A percentile compares a stretch with the other conserved stretches of the same genome.
Evolutionary conservation across 306 rosid species (phyloP).

Genomic region (Cicer judaicum): DNA sequence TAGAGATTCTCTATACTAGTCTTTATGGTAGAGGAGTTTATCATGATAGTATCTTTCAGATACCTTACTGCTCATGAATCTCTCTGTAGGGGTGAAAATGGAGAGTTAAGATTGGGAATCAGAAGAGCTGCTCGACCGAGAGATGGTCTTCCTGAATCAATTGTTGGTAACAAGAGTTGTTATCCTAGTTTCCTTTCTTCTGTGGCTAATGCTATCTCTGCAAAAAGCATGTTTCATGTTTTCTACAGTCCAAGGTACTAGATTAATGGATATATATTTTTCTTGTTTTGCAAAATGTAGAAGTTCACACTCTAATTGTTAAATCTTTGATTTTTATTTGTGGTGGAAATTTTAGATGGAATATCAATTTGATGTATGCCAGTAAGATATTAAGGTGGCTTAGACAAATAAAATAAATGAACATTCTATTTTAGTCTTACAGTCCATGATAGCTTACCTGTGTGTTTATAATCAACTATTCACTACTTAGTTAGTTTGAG

Average conservation of each 20-base stretch:
- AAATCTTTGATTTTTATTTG: slow-evolving; percentile 12
- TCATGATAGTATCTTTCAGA: not conserved
- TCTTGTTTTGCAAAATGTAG: slow-evolving; percentile 24
- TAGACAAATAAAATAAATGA: not conserved
- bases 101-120: slow-evolving; percentile 93
- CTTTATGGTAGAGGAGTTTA: slow-evolving; percentile 20
- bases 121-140: slow-evolving; percentile 88
- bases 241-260: slow-evolving; percentile 93
- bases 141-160: slow-evolving; percentile 85
- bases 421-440: not conserved
- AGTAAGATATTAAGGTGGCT: slow-evolving; percentile 15
- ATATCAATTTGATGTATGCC: slow-evolving; percentile 17
- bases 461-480: not conserved
- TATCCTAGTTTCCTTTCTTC: slow-evolving; percentile 67
- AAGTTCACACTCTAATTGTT: not conserved
- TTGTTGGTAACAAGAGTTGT: slow-evolving; percentile 71
- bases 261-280: slow-evolving; percentile 24
- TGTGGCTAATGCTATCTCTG: slow-evolving; percentile 82
- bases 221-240: slow-evolving; percentile 87
- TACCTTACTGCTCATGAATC: slow-evolving; percentile 35
- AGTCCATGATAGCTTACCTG: not conserved
- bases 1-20: not conserved
- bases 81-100: slow-evolving; percentile 84
- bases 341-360: slow-evolving; percentile 11
- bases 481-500: not conserved